Evolutionary conservation across 306 rosid species (phyloP).

Genomic region (Albizia julibrissin): DNA sequence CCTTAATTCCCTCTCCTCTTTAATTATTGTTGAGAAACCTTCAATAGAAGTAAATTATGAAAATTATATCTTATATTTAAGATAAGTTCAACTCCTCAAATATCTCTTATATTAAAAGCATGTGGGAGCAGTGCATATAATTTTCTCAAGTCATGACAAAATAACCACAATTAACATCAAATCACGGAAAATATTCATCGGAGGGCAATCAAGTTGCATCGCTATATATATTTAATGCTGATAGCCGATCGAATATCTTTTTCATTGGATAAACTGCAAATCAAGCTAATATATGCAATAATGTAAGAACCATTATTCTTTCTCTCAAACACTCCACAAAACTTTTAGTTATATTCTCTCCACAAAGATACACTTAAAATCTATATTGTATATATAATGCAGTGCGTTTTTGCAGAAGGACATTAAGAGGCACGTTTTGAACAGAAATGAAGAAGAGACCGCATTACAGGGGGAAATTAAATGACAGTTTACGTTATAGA

Average conservation of each 20-base stretch:
- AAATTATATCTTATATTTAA: too few species aligned
- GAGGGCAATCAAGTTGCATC: background rate
- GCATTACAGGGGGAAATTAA: background rate
- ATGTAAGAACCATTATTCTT: background rate
- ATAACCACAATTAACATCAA: background rate
- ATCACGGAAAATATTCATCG: background rate
- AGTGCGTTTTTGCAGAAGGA: background rate
- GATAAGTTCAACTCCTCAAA: accelerated
- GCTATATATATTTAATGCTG: background rate
- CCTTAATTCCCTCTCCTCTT: too few species aligned
- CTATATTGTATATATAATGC: background rate
- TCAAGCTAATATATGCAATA: background rate
- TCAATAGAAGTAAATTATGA: too few species aligned
- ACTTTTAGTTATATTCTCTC: background rate
- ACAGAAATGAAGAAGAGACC: background rate
- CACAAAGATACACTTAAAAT: background rate
- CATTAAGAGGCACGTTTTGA: background rate
- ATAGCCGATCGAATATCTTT: background rate
- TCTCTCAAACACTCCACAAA: background rate
- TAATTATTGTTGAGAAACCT: too few species aligned
- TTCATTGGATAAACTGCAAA: background rate
- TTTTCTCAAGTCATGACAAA: background rate
- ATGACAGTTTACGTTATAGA: background rate
- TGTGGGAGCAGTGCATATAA: background rate
- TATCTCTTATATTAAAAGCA: too few species aligned